Evolutionary conservation across 2,329 filamentous ascomycete genomes (phyloP).

Genomic region (Calonectria pauciramosa): DNA sequence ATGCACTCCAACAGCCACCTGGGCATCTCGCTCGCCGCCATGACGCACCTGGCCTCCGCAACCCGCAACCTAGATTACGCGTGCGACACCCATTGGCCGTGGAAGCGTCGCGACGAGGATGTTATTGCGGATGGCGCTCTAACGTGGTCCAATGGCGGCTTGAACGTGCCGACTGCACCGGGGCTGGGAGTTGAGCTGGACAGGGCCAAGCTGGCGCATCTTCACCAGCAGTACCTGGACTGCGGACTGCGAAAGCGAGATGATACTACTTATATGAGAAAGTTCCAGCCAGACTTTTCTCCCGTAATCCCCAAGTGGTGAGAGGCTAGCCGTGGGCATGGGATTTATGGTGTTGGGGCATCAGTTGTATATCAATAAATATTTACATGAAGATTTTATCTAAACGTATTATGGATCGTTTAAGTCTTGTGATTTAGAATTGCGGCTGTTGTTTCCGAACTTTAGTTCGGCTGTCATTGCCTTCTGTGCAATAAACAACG

Average conservation of each 20-base stretch:
- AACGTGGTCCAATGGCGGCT: conserved; percentile 53
- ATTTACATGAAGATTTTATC: background rate
- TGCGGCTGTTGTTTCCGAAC: too few species aligned
- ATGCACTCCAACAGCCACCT: conserved; percentile 61
- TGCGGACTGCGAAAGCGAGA: conserved; percentile 54
- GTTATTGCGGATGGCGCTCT: conserved; percentile 54
- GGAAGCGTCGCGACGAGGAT: conserved; percentile 58
- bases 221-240: conserved; percentile 55
- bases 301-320: conserved; percentile 51
- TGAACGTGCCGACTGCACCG: conserved; percentile 51
- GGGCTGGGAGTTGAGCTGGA: conserved; percentile 56
- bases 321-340: background rate
- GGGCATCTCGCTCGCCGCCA: conserved; percentile 58
- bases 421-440: too few species aligned
- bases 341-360: background rate
- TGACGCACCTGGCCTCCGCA: conserved; percentile 58
- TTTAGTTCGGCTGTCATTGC: too few species aligned
- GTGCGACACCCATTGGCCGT: conserved; percentile 60
- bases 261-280: conserved; percentile 55
- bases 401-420: background rate
- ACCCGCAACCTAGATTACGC: conserved; percentile 58
- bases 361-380: background rate
- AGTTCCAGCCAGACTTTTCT: conserved; percentile 52
- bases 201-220: conserved; percentile 49
- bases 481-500: too few species aligned